Conservation (phyloP, 768 basidiomycete species). For the Amyloporia xantha region DNA sequence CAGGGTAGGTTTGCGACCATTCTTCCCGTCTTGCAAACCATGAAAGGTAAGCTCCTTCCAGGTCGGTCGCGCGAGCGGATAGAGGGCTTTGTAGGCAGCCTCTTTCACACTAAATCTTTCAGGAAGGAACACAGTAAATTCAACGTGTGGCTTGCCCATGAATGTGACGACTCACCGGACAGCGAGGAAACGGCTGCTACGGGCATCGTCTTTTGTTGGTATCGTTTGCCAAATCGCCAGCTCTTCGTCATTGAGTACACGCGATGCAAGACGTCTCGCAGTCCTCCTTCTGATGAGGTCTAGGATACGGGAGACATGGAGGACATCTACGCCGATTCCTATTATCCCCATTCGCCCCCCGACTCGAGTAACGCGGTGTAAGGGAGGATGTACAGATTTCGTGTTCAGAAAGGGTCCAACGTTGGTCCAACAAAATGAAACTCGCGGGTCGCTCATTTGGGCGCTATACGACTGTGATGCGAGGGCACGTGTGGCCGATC, state of each 20-base stretch:
- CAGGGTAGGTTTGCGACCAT: constrained; percentile 38
- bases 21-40: constrained; percentile 30
- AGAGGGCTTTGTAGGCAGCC: constrained; percentile 81
- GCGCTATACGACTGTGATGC: too few relatives aligned
- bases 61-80: constrained; percentile 48
- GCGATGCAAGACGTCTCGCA: constrained; percentile 40
- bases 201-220: constrained; percentile 17
- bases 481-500: background rate
- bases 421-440: too few relatives aligned
- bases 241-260: constrained; percentile 53
- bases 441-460: too few relatives aligned
- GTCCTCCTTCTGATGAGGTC: constrained; percentile 45
- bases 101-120: constrained; percentile 80
- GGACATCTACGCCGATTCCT: constrained; percentile 72
- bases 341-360: constrained; percentile 55
- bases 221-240: constrained; percentile 36
- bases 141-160: background rate
- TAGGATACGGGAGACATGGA: constrained; percentile 60
- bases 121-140: background rate
- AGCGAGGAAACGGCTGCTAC: constrained; percentile 48
- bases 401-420: too few relatives aligned
- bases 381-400: too few relatives aligned
- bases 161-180: constrained; percentile 51
- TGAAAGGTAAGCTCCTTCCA: constrained; percentile 64
- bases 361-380: background rate